Conservation (phyloP, 164 flowering plant genomes). For the Aristolochia fimbriata region DNA sequence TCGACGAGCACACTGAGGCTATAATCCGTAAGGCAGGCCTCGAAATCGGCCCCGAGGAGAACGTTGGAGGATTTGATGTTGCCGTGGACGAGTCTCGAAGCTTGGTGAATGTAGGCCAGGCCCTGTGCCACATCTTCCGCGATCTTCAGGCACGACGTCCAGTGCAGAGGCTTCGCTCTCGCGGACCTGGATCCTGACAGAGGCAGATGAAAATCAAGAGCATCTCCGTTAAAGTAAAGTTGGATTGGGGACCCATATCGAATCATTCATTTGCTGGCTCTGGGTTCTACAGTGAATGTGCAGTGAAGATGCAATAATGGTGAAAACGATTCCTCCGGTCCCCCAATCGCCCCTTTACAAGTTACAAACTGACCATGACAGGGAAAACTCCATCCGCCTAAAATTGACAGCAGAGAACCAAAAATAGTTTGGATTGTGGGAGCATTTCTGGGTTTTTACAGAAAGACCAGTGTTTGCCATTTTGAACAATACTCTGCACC, state of each 20-base stretch:
- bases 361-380: too few species aligned
- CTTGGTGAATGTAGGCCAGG: slow-evolving; percentile 88
- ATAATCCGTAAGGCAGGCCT: slow-evolving; percentile 86
- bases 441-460: too few species aligned
- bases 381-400: too few species aligned
- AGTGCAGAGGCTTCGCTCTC: slow-evolving; percentile 87
- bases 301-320: too few species aligned
- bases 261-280: background rate
- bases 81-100: slow-evolving; percentile 80
- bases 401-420: too few species aligned
- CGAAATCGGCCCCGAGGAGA: slow-evolving; percentile 87
- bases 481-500: too few species aligned
- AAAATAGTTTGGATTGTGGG: too few species aligned
- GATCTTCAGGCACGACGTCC: slow-evolving; percentile 96
- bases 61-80: slow-evolving; percentile 88
- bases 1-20: slow-evolving; percentile 40
- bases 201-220: background rate
- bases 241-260: background rate
- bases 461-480: too few species aligned
- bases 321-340: too few species aligned
- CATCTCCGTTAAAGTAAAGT: background rate
- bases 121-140: slow-evolving; percentile 98
- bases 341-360: too few species aligned
- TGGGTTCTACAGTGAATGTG: too few species aligned
- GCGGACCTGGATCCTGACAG: slow-evolving; percentile 70